Evolutionary conservation across 2,329 filamentous ascomycete genomes (phyloP).

Genomic region (Nothophoma quercina): DNA sequence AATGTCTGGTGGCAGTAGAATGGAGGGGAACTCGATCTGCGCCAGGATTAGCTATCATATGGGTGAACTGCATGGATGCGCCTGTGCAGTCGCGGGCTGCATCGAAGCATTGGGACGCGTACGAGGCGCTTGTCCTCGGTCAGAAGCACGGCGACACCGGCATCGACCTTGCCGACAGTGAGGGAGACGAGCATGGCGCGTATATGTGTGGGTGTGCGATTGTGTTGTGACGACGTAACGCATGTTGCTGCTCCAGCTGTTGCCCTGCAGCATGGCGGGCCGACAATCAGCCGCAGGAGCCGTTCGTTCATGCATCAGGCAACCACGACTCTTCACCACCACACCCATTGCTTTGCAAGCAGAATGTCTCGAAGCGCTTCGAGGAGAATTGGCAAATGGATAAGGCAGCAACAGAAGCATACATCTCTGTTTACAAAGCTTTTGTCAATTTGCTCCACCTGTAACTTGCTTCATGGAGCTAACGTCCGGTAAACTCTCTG

Average conservation of each 20-base stretch:
- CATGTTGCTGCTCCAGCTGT: conserved; percentile 14
- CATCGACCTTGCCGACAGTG: conserved; percentile 98
- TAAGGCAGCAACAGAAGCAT: not conserved
- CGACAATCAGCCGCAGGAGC: conserved; percentile 9
- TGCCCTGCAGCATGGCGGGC: conserved; percentile 7
- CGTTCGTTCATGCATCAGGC: conserved; percentile 9
- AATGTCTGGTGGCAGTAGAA: conserved; percentile 94
- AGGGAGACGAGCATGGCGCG: conserved; percentile 89
- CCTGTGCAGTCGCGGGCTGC: conserved; percentile 22
- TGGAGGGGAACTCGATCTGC: conserved; percentile 98
- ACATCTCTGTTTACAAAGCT: conserved; percentile 13
- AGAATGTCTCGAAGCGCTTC: not conserved
- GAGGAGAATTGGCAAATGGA: not conserved
- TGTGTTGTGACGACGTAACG: conserved; percentile 14
- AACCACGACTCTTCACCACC: conserved; percentile 3
- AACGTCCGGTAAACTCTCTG: not conserved
- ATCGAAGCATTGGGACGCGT: conserved; percentile 50
- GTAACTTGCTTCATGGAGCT: not conserved
- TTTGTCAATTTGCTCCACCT: not conserved
- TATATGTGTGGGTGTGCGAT: not conserved
- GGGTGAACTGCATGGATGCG: conserved; percentile 30
- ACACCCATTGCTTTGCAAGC: not conserved
- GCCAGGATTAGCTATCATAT: conserved; percentile 29
- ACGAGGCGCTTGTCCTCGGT: conserved; percentile 97
- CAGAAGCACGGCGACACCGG: conserved; percentile 94